Evolutionary conservation across 768 basidiomycete species (phyloP).

Genomic region (Pholiota molesta): DNA sequence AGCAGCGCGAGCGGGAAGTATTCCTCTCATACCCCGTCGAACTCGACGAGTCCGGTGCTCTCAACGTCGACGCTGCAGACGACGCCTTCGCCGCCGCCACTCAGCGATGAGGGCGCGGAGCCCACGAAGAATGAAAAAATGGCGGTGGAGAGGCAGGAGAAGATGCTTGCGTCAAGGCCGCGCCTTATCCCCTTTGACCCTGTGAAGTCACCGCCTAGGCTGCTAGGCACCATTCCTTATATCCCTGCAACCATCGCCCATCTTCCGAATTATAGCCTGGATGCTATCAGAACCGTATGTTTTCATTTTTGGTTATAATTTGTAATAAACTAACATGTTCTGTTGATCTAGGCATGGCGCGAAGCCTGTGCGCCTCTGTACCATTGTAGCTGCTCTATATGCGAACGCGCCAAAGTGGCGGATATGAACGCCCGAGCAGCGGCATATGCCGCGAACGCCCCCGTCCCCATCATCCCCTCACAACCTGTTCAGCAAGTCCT

Average conservation of each 20-base stretch:
- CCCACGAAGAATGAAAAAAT: conserved; percentile 35
- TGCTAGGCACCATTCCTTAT: conserved; percentile 70
- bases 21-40: conserved; percentile 42
- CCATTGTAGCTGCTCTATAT: conserved; percentile 74
- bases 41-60: conserved; percentile 68
- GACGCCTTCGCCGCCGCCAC: conserved; percentile 76
- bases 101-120: conserved; percentile 30
- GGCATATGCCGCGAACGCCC: conserved; percentile 32
- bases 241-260: conserved; percentile 59
- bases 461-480: conserved; percentile 15
- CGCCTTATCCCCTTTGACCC: conserved; percentile 50
- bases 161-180: conserved; percentile 13
- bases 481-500: conserved; percentile 11
- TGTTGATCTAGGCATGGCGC: conserved; percentile 61
- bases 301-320: neutral
- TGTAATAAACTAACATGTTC: conserved; percentile 9
- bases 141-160: neutral
- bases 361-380: conserved; percentile 74
- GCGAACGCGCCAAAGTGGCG: conserved; percentile 65
- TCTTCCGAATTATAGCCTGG: conserved; percentile 59
- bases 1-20: conserved; percentile 32
- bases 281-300: conserved; percentile 60
- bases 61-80: conserved; percentile 77
- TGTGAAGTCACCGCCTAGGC: conserved; percentile 59
- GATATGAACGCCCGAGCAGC: conserved; percentile 31